Evolutionary conservation across 192 early-diverging fungal genomes (phyloP), one percentile per base, ranked within the genome.

Genomic region (Coemansia sp.): DNA sequence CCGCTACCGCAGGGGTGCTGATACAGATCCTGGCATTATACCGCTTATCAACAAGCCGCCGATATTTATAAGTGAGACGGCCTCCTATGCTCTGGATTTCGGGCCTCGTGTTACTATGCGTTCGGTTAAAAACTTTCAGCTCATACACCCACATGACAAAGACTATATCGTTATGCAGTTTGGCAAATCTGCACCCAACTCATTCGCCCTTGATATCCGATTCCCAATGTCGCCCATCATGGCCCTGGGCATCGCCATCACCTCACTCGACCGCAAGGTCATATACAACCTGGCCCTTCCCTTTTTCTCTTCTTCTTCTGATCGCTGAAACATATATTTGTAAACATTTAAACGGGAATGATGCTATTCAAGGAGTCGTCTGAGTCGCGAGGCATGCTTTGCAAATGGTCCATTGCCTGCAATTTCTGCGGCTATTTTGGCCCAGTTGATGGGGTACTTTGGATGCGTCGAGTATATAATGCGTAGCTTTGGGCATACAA

Each of bases 61-160:
- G 1, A 93, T 95, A 66, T 99, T 95, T 95, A 94, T 93, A 72
- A 89, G 90, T 66, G 92, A 90, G 90, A 83, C 91, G 7, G 85
- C 91, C 61, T 91, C 93, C 17, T 98, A 91, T 85, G 92, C 95
- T 1, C 72, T 99, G n/a, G 96, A 98, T 72, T 99, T 99, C 73
- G 92, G 88, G 48, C 94, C 93, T 1, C 82, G 97, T 11, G 94
- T 99, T 2, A 89, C 89, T 10, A 66, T 91, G 65, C 89, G 95
- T 1, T 96, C 94, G 0, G 96, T 98, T 11, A 99, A 99, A 71
- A 99, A 98, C 74, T 96, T 99, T 72, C 96, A 98, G 79, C 92
- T 99, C 36, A 91, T 99, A 16, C 92, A 94, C 69, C 91, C 94
- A 36, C 86, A 95, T 44, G 94, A 97, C 72, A 78, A 95, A 77